Evolutionary conservation across 2,329 filamentous ascomycete species (phyloP), one percentile per base, ranked within the genome.

Genomic region (Periconia digitata): DNA sequence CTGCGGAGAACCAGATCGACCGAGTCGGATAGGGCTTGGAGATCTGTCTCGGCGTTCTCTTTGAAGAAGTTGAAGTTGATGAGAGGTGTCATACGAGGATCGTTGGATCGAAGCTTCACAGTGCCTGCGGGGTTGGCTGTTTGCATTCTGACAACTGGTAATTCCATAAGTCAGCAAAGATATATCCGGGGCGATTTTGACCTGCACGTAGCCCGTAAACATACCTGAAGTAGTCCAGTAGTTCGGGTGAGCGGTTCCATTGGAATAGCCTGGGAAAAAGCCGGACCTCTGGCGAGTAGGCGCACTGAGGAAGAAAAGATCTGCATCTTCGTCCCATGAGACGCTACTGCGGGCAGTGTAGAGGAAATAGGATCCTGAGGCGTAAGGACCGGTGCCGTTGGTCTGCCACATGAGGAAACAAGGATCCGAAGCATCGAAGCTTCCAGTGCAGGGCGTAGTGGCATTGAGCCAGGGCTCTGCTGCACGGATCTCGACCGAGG

Each of bases 71-170:
- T 44, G 41, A 49, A 49, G 39, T 55, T 52, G 55, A 88, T 85
- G 8, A 77, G 60, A 0, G 85, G 85, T 2, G 74, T 71, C 45
- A 86, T 83, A 0, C 78, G 77, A 1, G 85, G 85, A 59, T 88
- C 78, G 0, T 77, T 67, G 0, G 80, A 83, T 8, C 72, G 72
- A 7, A 89, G 76, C 6, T 66, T 76, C 3, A 89, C 84, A 1
- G 76, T 79, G 7, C 86, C 85, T 4, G 60, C 72, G 64, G 66
- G 63, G 61, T 87, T 86, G 38, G 79, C 78, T 0, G 83, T 77
- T 57, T 85, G 83, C 1, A 79, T 77, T 64, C 85, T 84, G 41
- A 71, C 73, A 70, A 74, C 64, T 2, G 72, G 76, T 37, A 67
- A 66, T 15, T 42, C 1, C 85, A 77, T 46, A 39, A 18, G 18